Evolutionary conservation across 805 yeast genomes (phyloP).

Genomic region (Ogataea neopini): DNA sequence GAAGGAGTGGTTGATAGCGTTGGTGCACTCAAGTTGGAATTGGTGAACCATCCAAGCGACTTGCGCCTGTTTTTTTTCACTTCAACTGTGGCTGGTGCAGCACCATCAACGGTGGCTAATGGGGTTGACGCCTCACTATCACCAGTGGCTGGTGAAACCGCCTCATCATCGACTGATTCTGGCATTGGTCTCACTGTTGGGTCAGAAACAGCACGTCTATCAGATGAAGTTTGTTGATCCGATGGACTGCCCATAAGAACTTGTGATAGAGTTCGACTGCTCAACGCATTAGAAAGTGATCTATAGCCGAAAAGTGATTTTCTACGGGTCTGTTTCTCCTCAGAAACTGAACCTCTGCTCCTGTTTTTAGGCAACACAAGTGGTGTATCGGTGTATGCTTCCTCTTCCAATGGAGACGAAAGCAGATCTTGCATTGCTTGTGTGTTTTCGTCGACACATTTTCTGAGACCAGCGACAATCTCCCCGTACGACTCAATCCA

Average conservation of each 20-base stretch:
- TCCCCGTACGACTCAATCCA: conserved; percentile 30
- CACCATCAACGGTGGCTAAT: background rate
- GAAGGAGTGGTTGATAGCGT: background rate
- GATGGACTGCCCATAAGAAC: conserved; percentile 7
- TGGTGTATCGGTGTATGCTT: conserved; percentile 5
- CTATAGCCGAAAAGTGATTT: conserved; percentile 31
- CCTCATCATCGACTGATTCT: background rate
- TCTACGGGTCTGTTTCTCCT: conserved; percentile 26
- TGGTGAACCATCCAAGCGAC: conserved; percentile 29
- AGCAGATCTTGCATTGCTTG: conserved; percentile 17
- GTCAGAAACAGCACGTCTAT: conserved; percentile 17
- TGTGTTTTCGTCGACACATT: conserved; percentile 7
- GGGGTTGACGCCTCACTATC: background rate
- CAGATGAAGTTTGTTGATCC: background rate
- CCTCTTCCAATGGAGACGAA: conserved; percentile 21
- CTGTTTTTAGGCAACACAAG: conserved; percentile 17
- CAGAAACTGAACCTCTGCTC: conserved; percentile 15
- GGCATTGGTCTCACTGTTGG: conserved; percentile 5
- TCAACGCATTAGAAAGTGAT: conserved; percentile 27
- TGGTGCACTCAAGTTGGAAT: conserved; percentile 25
- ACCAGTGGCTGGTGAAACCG: background rate
- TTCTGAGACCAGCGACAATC: conserved; percentile 16
- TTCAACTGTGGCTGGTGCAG: conserved; percentile 2
- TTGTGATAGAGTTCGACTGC: conserved; percentile 21
- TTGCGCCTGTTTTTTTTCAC: conserved; percentile 20